Conservation (phyloP, 2,329 filamentous ascomycete species). For the Calonectria leucothoes region DNA sequence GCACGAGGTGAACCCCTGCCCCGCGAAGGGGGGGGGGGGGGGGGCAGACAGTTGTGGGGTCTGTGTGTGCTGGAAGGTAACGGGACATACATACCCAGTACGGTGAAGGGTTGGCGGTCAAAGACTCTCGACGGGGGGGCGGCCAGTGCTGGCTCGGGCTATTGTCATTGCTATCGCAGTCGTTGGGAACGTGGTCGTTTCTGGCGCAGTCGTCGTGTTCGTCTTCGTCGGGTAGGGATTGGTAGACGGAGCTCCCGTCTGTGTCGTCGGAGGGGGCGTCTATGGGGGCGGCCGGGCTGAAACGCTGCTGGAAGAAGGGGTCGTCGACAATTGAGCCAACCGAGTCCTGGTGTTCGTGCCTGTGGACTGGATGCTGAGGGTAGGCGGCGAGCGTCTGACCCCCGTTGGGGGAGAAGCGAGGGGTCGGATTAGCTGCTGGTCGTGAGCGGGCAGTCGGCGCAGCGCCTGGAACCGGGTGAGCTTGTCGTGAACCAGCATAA, state of each 20-base stretch:
- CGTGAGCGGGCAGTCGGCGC: constrained; percentile 28
- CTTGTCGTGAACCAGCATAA: constrained; percentile 39
- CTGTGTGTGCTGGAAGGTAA: constrained; percentile 35
- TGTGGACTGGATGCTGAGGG: constrained; percentile 22
- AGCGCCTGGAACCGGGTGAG: constrained; percentile 40
- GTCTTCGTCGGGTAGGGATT: constrained; percentile 43
- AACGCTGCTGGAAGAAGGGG: constrained; percentile 64
- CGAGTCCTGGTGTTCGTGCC: constrained; percentile 56
- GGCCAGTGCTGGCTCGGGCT: constrained; percentile 52
- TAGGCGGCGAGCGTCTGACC: constrained; percentile 27
- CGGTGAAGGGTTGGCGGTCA: constrained; percentile 53
- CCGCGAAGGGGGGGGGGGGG: no score
- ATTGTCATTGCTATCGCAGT: constrained; percentile 41
- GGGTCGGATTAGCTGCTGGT: constrained; percentile 27
- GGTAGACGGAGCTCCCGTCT: constrained; percentile 40
- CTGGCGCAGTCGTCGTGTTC: constrained; percentile 51
- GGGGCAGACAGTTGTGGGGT: constrained; percentile 30
- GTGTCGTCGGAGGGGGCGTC: constrained; percentile 40
- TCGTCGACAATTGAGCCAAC: constrained; percentile 66
- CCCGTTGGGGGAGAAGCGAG: constrained; percentile 37
- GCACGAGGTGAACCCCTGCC: constrained; percentile 35
- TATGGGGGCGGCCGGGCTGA: constrained; percentile 48
- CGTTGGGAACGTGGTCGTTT: constrained; percentile 30
- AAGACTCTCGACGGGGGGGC: constrained; percentile 61
- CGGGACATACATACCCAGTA: constrained; percentile 50